These are phyloP conservation scores for Sequoia sempervirens DNA, from an alignment of 75 land plant genomes.

Conservation along the genomic window DNA sequence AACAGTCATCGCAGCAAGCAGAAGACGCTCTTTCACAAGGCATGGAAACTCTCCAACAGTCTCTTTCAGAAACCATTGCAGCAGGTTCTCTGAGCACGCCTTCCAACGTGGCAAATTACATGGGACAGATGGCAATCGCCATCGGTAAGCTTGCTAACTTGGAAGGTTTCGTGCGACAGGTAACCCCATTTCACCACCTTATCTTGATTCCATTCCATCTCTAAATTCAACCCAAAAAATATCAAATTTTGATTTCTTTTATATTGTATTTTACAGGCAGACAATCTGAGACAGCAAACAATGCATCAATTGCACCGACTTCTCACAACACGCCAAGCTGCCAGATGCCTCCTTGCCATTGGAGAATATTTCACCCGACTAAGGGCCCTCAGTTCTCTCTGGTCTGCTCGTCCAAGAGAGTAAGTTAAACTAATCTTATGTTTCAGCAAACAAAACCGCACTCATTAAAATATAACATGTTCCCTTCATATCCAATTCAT, in stretches of 20 bases:
- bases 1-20: conserved; percentile 65
- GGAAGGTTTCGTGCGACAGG: conserved; percentile 44
- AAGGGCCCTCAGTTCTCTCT: conserved; percentile 32
- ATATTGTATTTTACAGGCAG: conserved; percentile 16
- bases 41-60: conserved; percentile 63
- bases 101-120: conserved; percentile 32
- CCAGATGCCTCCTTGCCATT: conserved; percentile 23
- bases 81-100: conserved; percentile 31
- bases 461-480: not conserved
- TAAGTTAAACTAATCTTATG: not conserved
- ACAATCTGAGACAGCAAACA: conserved; percentile 33
- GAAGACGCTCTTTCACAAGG: conserved; percentile 82
- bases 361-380: conserved; percentile 30
- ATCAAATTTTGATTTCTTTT: no score
- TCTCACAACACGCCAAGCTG: conserved; percentile 26
- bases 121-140: conserved; percentile 44
- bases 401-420: conserved; percentile 30
- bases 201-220: not conserved
- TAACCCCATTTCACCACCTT: conserved; percentile 1
- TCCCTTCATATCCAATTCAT: no score
- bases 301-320: conserved; percentile 30
- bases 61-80: conserved; percentile 60
- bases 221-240: no score
- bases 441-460: no score
- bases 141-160: conserved; percentile 32